These are phyloP conservation scores for Calonectria ilicicola DNA, from an alignment of 2,329 filamentous ascomycete species.

Conservation along the genomic window DNA sequence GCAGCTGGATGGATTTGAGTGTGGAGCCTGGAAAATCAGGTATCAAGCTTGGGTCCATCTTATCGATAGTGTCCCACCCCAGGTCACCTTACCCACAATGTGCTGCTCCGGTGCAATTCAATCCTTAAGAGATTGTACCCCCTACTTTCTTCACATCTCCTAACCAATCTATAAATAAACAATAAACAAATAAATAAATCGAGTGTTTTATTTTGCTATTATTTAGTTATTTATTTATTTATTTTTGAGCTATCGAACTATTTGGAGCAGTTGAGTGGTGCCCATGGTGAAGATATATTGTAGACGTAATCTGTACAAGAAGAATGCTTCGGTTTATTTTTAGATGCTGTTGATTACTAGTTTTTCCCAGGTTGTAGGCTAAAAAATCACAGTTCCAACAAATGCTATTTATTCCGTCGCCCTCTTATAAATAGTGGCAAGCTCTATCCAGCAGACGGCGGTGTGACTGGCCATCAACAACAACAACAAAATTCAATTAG, in stretches of 20 bases:
- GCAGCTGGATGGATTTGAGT: constrained; percentile 27
- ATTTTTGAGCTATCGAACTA: too few species aligned
- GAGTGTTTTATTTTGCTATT: too few species aligned
- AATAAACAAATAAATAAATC: too few species aligned
- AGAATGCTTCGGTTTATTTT: background rate
- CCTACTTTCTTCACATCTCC: too few species aligned
- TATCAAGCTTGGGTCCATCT: constrained; percentile 14
- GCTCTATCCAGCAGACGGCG: background rate
- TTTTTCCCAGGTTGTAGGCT: too few species aligned
- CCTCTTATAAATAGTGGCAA: background rate
- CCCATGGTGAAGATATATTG: too few species aligned
- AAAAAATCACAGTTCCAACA: background rate
- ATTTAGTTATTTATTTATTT: too few species aligned
- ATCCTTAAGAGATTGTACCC: too few species aligned
- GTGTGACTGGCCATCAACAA: background rate
- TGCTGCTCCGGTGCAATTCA: too few species aligned
- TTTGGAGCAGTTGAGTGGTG: too few species aligned
- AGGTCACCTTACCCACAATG: background rate
- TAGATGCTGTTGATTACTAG: background rate
- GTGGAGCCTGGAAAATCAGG: constrained; percentile 39
- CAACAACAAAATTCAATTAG: background rate
- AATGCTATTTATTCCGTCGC: background rate
- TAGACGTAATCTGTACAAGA: too few species aligned
- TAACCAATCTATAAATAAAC: too few species aligned
- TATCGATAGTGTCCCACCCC: constrained; percentile 39